Percentiles rank a stretch among this genome's conserved stretches.
phyloP scores from a whole-genome alignment of 2,329 filamentous ascomycete species.

The Pyrenochaeta sp. region DNA sequence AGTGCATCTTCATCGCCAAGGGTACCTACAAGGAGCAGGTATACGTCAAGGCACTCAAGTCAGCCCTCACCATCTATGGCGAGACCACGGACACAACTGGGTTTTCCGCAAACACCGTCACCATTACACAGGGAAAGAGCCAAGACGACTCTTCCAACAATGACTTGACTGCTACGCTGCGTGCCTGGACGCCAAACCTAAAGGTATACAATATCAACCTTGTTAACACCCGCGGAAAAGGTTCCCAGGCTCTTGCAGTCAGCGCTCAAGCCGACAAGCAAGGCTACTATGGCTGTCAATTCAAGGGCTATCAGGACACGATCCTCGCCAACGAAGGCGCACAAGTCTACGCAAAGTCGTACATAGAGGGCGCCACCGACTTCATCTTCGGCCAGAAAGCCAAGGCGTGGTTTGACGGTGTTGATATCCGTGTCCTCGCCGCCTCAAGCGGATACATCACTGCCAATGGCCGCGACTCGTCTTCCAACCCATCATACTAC shows the following conservation, averaged over 20 bases:
- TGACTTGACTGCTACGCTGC: slow-evolving; percentile 63
- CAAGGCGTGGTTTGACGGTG: slow-evolving; percentile 61
- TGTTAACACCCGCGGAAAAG: slow-evolving; percentile 54
- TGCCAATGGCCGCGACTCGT: slow-evolving; percentile 44
- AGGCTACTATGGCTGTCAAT: slow-evolving; percentile 65
- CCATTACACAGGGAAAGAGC: slow-evolving; percentile 58
- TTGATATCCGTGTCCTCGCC: slow-evolving; percentile 58
- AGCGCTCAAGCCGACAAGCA: slow-evolving; percentile 61
- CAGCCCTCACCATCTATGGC: slow-evolving; percentile 65
- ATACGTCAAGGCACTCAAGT: slow-evolving; percentile 58
- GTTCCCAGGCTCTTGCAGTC: slow-evolving; percentile 63
- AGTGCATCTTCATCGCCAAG: slow-evolving; percentile 69
- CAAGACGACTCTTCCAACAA: slow-evolving; percentile 61
- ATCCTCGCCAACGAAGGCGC: slow-evolving; percentile 55
- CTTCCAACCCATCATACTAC: slow-evolving; percentile 56
- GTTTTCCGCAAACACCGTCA: slow-evolving; percentile 67
- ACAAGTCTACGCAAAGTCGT: slow-evolving; percentile 64
- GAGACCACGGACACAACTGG: slow-evolving; percentile 61
- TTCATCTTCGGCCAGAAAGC: slow-evolving; percentile 67
- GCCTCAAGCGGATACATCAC: slow-evolving; percentile 53
- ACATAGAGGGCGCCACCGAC: slow-evolving; percentile 67
- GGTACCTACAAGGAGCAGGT: slow-evolving; percentile 71
- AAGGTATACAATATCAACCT: slow-evolving; percentile 71
- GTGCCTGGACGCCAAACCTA: slow-evolving; percentile 59
- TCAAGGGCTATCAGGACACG: slow-evolving; percentile 67